Base-by-base conservation (phyloP, 139 green algal species). In the Penium margaritaceum region DNA sequence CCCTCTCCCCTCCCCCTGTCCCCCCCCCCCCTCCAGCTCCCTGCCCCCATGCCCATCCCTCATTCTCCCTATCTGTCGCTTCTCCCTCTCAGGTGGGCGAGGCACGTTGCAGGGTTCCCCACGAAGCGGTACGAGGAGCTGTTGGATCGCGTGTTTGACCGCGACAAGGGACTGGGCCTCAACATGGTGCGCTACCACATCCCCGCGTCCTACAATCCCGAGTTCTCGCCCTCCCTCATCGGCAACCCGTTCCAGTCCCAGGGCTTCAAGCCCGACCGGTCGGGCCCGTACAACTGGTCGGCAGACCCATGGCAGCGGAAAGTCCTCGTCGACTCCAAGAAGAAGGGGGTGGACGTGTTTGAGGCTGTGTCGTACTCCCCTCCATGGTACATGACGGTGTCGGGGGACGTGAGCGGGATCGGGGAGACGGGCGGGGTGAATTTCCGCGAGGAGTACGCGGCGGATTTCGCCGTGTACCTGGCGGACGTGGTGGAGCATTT, bases 391-490 rank as follows among this genome's bases (percentile, higher is more conserved):
- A 60, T 60, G 51, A 60, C 51, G 29, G 30, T 60, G 30, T 19
- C 51, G 2, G 51, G 51, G 51, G 34, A 37, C 36, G 57, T 54
- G 47, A 71, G 54, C 2, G 78, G 78, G 33, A 71, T 60, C 17
- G 30, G 33, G 6, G 39, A 53, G 30, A n/a, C 39, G 12, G 44
- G 24, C 21, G n/a, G 19, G 3, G 75, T 75, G 55, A 84, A 84
- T 38, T 58, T 84, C 37, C 29, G 35, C 29, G 63, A 44, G 6
- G 46, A 70, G 15, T 41, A 73, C 58, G 72, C 79, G 39, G 60
- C 51, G 21, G 41, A 63, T 27, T 84, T 76, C 36, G 67, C 77
- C 3, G 39, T 72, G 19, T 84, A 84, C 67, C 53, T 84, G 60
- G 57, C 47, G 12, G 38, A 65, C 3, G 79, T 84, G 15, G 74